These are phyloP conservation scores for Neurospora sp. DNA, from an alignment of 495 filamentous ascomycete species.

Conservation along the genomic window DNA sequence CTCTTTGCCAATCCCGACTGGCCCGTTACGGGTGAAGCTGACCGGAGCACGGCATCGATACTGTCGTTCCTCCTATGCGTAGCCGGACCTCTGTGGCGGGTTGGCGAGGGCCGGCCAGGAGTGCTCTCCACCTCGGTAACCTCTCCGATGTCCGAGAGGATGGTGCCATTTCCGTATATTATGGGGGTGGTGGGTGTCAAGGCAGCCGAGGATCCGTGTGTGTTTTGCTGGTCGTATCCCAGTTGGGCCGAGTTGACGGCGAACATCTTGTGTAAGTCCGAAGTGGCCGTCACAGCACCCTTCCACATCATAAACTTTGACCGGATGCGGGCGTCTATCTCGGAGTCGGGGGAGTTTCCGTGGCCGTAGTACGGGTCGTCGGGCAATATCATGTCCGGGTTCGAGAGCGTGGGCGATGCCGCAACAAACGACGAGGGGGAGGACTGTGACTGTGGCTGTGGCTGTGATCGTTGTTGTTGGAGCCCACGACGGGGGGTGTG, in stretches of 20 bases:
- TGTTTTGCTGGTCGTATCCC: slow-evolving; percentile 12
- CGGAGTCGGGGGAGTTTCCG: slow-evolving; percentile 34
- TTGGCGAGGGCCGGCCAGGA: slow-evolving; percentile 23
- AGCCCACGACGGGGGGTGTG: slow-evolving; percentile 1
- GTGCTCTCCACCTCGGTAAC: slow-evolving; percentile 52
- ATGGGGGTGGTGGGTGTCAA: slow-evolving; percentile 47
- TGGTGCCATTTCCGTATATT: slow-evolving; percentile 51
- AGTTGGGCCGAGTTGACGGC: slow-evolving; percentile 16
- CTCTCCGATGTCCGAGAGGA: slow-evolving; percentile 67
- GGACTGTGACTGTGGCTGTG: slow-evolving; percentile 21
- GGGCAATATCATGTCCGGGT: slow-evolving; percentile 89
- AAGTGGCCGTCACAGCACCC: slow-evolving; percentile 22
- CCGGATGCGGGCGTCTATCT: slow-evolving; percentile 23
- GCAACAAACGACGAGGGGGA: slow-evolving; percentile 26
- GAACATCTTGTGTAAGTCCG: slow-evolving; percentile 24
- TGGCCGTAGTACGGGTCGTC: slow-evolving; percentile 44
- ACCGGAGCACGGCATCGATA: neutral
- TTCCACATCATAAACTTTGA: slow-evolving; percentile 37
- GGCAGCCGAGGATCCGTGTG: slow-evolving; percentile 38
- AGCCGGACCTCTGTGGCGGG: slow-evolving; percentile 5
- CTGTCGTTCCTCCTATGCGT: neutral
- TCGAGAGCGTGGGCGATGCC: slow-evolving; percentile 77
- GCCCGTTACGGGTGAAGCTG: slow-evolving; percentile 11
- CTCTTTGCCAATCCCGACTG: slow-evolving; percentile 26
- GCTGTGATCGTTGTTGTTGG: slow-evolving; percentile 18